Base-by-base conservation (phyloP, 2,329 filamentous ascomycete genomes). In the Alternaria sp. region DNA sequence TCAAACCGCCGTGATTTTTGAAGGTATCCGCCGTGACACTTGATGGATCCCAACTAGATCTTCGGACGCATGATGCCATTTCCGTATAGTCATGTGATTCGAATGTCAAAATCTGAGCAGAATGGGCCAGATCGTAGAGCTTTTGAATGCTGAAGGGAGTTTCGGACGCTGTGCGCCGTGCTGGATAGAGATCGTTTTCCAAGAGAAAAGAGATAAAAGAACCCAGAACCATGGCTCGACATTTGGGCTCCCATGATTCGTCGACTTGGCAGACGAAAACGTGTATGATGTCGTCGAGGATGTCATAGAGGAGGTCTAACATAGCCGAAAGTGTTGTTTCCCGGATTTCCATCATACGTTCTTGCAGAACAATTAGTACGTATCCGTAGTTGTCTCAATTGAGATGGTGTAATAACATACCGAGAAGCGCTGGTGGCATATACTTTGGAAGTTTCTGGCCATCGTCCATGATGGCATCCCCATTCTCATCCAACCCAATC, bases 351-450 rank as follows among this genome's bases (percentile, higher is more conserved):
- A 57, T 23, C 40, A 60, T 57, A 13, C 48, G 42, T n/a, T 57
- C 58, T 60, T 21, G 8, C 6, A 21, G 9, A 26, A 14, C 11
- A 21, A 21, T 60, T 36, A 57, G 54, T 39, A 49, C 28, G 26
- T 31, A 11, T 31, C 11, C 28, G 7, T 8, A n/a, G 6, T 28
- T 21, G 17, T 31, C 13, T n/a, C 10, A 9, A 11, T 14, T 5
- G 36, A 5, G 31, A 45, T 9, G 4, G 10, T 13, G 31, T 23
- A 13, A 29, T 10, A 2, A 29, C 57, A 50, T 44, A 60, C 58
- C 58, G n/a, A 57, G 41, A n/a, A 57, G 54, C 14, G 29, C 54
- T 29, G 54, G 57, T n/a, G 57, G 57, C 48, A 60, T 51, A 13
- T 60, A 44, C 34, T 41, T 45, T 9, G 58, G 54, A 29, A 60